phyloP scores from a whole-genome alignment of 176 grass and related monocot genomes.

The Carex kokanica region DNA sequence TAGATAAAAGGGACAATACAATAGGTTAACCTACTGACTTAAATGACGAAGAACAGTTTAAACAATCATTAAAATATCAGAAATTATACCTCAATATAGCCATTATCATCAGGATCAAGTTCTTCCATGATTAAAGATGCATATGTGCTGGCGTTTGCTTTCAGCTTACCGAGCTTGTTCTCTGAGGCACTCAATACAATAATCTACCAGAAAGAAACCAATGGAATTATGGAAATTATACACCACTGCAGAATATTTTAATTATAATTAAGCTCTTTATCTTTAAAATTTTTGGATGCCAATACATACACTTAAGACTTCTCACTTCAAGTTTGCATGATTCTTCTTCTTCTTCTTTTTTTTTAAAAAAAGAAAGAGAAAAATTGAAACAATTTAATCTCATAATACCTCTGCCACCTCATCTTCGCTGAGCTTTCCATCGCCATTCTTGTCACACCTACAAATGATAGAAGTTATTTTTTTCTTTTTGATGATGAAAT shows the following conservation, averaged over 20 bases:
- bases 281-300: not conserved
- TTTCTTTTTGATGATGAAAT: not conserved
- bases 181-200: slow-evolving; percentile 77
- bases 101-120: slow-evolving; percentile 58
- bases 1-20: not conserved
- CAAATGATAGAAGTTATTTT: not conserved
- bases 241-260: not conserved
- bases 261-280: not conserved
- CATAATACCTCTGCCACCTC: slow-evolving; percentile 72
- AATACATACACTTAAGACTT: not conserved
- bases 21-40: not conserved
- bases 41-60: not conserved
- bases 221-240: not conserved
- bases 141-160: slow-evolving; percentile 68
- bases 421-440: slow-evolving; percentile 79
- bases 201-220: slow-evolving; percentile 34
- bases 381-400: not conserved
- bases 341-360: no score
- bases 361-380: not conserved
- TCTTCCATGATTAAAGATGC: slow-evolving; percentile 95
- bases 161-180: slow-evolving; percentile 86
- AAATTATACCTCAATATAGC: slow-evolving; percentile 73
- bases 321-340: not conserved
- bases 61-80: not conserved
- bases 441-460: slow-evolving; percentile 97